phyloP scores from a whole-genome alignment of 2,329 filamentous ascomycete genomes.

The Ceratocystis cacaofunesta region DNA sequence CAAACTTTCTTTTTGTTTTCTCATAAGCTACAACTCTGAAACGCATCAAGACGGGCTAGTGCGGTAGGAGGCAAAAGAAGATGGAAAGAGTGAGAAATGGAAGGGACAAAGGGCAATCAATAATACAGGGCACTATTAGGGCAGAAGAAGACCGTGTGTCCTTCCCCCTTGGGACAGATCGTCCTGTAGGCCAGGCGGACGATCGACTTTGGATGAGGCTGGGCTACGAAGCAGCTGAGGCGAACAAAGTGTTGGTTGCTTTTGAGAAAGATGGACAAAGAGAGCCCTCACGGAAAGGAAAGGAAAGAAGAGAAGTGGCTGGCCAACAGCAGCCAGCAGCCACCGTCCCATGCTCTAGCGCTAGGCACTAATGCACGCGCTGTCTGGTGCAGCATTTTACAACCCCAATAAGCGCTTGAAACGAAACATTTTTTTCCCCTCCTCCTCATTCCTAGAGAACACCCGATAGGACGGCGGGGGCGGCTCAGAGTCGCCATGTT shows the following conservation, averaged over 20 bases:
- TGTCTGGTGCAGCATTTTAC: neutral
- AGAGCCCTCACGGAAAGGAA: neutral
- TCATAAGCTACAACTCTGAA: neutral
- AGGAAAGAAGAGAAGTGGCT: neutral
- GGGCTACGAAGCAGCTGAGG: no score
- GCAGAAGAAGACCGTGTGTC: neutral
- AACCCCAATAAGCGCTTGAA: neutral
- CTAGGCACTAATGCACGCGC: neutral
- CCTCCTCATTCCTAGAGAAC: neutral
- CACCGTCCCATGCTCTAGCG: neutral
- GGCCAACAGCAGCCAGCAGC: neutral
- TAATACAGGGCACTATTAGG: neutral
- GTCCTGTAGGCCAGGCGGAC: no score
- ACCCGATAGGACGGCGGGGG: neutral
- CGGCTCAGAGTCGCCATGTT: neutral
- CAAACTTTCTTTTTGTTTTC: constrained; percentile 1
- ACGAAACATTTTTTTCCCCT: neutral
- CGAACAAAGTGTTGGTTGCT: no score
- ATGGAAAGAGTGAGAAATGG: no score
- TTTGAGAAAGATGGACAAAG: no score
- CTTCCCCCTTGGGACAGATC: no score
- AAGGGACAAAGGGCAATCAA: no score
- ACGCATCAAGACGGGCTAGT: neutral
- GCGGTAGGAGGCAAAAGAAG: neutral
- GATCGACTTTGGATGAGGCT: no score